Base-by-base conservation (phyloP, 805 yeast genomes). In the Wickerhamomyces mucosus region DNA sequence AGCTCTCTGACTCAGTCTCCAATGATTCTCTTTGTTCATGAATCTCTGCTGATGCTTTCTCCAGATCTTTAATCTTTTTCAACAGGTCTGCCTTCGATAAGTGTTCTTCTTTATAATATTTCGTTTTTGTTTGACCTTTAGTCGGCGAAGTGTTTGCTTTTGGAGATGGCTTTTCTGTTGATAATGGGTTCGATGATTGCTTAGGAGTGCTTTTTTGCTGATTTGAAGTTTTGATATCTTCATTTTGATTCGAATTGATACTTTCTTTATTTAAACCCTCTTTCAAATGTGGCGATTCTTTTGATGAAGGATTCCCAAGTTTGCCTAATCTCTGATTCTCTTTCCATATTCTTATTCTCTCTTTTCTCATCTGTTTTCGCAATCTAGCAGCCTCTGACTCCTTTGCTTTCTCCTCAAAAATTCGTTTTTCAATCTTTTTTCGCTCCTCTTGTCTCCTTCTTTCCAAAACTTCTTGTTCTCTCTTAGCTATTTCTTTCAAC, bases 401-500 rank as follows among this genome's bases (percentile, higher is more conserved):
- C 29, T 27, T 17, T 33, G 34, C 4, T 33, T 16, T 17, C 38
- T 33, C n/a, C 28, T 32, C 11, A 31, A 9, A 16, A 30, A 25
- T 2, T 29, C 31, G 14, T 29, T 38, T 34, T 20, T 34, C 35
- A 3, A 38, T 37, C 19, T 27, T 33, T 4, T 4, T 15, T 23
- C 32, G 21, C 13, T 35, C 42, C 27, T 36, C 43, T 15, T 27
- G 24, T 12, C 39, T 34, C 9, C 40, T 37, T 18, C 33, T 33
- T 31, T 41, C 42, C 27, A 38, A 18, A 7, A 38, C 40, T 9
- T 27, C 32, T 8, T 17, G 21, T 27, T 37, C 43, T 21, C 41
- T 21, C 13, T 21, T 15, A 12, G 25, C 34, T 17, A 29, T 34
- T 20, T 35, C 38, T n/a, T 20, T 11, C 2, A 37, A 24, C 31